Evolutionary conservation across 495 filamentous ascomycete species (phyloP), one percentile per base, ranked within the genome.

Genomic region (Xylaria castorea): DNA sequence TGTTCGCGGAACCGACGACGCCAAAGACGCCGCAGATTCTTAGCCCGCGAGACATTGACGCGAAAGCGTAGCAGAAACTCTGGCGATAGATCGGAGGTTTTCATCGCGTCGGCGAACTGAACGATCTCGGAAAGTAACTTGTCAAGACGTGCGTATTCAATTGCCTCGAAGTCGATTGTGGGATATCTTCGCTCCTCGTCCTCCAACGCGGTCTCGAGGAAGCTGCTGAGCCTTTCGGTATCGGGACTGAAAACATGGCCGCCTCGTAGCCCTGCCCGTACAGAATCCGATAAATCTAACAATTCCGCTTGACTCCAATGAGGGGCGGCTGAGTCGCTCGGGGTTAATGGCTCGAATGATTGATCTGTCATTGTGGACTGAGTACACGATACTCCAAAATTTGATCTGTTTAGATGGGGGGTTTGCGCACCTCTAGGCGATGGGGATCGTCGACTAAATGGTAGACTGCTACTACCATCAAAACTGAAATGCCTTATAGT

Each of bases 81-180:
- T 7, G 67, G 48, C 6, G 62, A 67, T 11, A 68, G 68, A 46
- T 77, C 67, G 0, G 53, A 30, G 5, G 20, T 32, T 53, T 64
- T 72, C 25, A 71, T 22, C 14, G 48, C 55, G 34, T 75, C 76
- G 38, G 69, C 74, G 57, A 72, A 75, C 30, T 75, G 69, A 5
- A 80, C 66, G 3, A 86, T 74, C 18, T 83, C 82, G 20, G 72
- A 73, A 0, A 86, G 60, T 44, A 86, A 50, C 74, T 83, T 85
- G 70, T 86, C 84, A 1, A 85, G 80, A 5, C 78, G 82, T 27
- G 84, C 81, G n/a, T 74, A 36, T 69, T 79, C 80, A 64, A 85
- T 79, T 1, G 76, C 78, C 44, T 78, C 75, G 30, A 81, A 75
- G 16, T 79, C 71, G 3, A 82, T 48, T 25, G 75, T 65, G 20